Conservation (phyloP, 768 basidiomycete species). For the Serendipita sp. region DNA sequence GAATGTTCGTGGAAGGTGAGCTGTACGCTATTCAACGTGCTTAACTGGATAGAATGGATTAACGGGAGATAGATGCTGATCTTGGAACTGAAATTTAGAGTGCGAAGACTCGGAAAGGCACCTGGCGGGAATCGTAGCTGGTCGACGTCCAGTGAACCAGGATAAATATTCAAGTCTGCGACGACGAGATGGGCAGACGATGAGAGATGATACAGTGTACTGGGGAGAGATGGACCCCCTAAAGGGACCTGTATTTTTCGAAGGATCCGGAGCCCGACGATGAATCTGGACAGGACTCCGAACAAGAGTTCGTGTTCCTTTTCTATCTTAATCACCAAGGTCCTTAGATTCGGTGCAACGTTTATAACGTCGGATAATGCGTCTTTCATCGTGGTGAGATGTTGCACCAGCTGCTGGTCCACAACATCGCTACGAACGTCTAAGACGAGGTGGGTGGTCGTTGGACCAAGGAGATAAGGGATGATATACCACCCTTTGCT, state of each 20-base stretch:
- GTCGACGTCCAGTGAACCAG: neutral
- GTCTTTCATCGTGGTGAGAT: neutral
- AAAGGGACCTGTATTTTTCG: neutral
- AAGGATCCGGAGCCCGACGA: neutral
- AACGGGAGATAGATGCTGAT: slow-evolving; percentile 27
- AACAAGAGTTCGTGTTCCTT: neutral
- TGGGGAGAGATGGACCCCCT: neutral
- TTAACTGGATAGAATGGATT: slow-evolving; percentile 22
- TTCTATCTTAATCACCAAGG: neutral
- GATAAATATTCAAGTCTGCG: neutral
- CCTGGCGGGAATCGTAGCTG: slow-evolving; percentile 27
- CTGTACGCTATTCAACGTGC: neutral
- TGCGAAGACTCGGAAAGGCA: slow-evolving; percentile 25
- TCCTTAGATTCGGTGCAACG: neutral
- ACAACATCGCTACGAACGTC: neutral
- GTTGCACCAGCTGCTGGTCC: neutral
- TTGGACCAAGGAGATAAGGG: neutral
- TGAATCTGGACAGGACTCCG: neutral
- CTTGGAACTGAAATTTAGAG: slow-evolving; percentile 28
- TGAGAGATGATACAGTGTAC: neutral
- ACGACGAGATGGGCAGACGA: neutral
- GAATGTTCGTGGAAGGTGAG: neutral
- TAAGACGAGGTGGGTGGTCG: neutral
- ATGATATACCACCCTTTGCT: neutral
- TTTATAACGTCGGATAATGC: neutral